phyloP scores from a whole-genome alignment of 106 monocot genomes.

The Allium fistulosum region DNA sequence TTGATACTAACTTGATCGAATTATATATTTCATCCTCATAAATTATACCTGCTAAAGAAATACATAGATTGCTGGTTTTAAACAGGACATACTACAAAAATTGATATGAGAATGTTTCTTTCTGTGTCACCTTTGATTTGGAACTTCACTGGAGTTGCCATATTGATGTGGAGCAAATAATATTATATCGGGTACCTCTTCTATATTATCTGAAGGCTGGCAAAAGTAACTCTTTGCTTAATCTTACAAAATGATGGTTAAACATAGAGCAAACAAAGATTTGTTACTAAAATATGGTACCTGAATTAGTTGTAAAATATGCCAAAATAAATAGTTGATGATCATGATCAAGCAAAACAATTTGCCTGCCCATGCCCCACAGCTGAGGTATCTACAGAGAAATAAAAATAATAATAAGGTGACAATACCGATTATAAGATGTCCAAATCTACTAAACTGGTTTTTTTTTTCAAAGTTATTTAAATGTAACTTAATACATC shows the following conservation, averaged over 20 bases:
- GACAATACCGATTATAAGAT: neutral
- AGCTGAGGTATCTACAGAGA: slow-evolving; percentile 63
- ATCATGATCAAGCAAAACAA: slow-evolving; percentile 91
- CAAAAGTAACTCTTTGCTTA: neutral
- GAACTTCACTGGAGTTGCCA: slow-evolving; percentile 4
- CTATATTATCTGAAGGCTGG: slow-evolving; percentile 37
- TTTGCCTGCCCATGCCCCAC: slow-evolving; percentile 93
- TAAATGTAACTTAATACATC: too few relatives aligned
- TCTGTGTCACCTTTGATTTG: neutral
- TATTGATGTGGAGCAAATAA: neutral
- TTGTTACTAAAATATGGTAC: slow-evolving; percentile 16
- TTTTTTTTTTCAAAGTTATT: too few relatives aligned
- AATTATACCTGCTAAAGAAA: too few relatives aligned
- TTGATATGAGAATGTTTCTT: too few relatives aligned
- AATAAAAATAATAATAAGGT: slow-evolving; percentile 1
- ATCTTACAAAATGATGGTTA: neutral
- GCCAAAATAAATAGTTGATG: slow-evolving; percentile 64
- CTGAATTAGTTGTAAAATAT: slow-evolving; percentile 61
- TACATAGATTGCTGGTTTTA: too few relatives aligned
- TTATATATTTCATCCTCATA: too few relatives aligned
- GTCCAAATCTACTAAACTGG: too few relatives aligned
- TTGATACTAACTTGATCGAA: too few relatives aligned
- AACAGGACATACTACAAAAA: too few relatives aligned
- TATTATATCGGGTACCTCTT: slow-evolving; percentile 47
- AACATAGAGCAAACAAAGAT: neutral